Evolutionary conservation across 495 filamentous ascomycete genomes (phyloP), one percentile per base, ranked within the genome.

Genomic region (Penicillium roqueforti): DNA sequence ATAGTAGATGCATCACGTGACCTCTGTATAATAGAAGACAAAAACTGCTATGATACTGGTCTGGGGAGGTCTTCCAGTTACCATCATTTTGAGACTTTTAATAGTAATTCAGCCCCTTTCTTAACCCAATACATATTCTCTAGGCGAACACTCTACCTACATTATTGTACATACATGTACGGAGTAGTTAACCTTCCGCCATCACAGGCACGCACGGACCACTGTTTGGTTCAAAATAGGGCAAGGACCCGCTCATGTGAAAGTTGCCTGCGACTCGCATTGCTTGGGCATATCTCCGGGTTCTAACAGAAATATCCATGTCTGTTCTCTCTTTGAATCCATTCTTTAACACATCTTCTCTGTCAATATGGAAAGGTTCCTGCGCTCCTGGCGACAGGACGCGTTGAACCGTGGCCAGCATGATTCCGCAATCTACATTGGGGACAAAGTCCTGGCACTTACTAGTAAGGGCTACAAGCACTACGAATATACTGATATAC

Each of bases 361-460:
- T 28, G 43, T 31, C 52, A 65, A 29, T 40, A 97, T 97, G 93
- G 89, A 97, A 79, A 82, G 83, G 50, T 96, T 91, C 61, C 81
- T 99, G 46, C 85, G 90, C 55, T 85, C 85, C 58, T 99, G 93
- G 93, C 80, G 91, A 55, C 87, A 95, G 71, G 89, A 97, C 76
- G 90, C 91, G 53, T 70, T 92, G 56, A 89, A 92, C 68, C 95
- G 93, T 66, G 87, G 93, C 51, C 92, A 99, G 63, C 89, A 95
- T 70, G 92, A 97, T 43, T 84, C 93, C 9, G 95, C 95, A 47
- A 91, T 97, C 63, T 97, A 91, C 65, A 89, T 97, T 60, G 92
- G 89, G 20, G 93, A 99, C 77, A 97, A 99, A 78, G 79, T 97
- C 55, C 78, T 97, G 34, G 92, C 92, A 46, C 79, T 97, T 62